Conservation (phyloP, 768 basidiomycete genomes). For the Asterophora parasitica region DNA sequence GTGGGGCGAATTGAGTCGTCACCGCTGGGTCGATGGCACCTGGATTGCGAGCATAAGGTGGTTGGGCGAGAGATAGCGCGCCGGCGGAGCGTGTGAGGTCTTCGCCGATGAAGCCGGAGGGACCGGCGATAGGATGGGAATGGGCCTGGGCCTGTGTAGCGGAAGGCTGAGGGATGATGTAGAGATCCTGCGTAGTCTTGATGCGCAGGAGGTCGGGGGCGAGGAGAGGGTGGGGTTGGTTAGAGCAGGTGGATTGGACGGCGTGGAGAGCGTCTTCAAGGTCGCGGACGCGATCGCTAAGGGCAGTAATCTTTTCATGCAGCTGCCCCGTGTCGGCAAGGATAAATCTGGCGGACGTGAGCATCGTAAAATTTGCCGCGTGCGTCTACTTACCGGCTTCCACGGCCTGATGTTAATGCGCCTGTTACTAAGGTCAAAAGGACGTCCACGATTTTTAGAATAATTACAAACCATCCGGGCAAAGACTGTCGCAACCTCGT, state of each 20-base stretch:
- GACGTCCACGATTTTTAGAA: conserved; percentile 4
- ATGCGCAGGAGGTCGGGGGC: conserved; percentile 54
- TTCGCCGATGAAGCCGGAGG: conserved; percentile 5
- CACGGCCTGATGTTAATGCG: conserved; percentile 56
- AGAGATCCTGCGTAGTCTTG: conserved; percentile 65
- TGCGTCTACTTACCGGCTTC: conserved; percentile 46
- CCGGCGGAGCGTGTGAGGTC: background rate
- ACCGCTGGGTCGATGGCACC: background rate
- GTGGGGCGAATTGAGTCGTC: conserved; percentile 15
- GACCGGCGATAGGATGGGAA: background rate
- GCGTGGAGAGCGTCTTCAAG: conserved; percentile 55
- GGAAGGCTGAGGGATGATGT: conserved; percentile 29
- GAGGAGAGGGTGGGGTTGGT: conserved; percentile 51
- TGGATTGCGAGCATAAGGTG: background rate
- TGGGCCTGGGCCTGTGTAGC: background rate
- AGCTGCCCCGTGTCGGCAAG: conserved; percentile 64
- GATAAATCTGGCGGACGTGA: conserved; percentile 43
- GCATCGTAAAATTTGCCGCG: background rate
- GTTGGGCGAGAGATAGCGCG: background rate
- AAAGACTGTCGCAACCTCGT: conserved; percentile 58
- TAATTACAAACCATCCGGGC: conserved; percentile 45
- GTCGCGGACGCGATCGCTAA: conserved; percentile 59
- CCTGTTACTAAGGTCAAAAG: conserved; percentile 28
- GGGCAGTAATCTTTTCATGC: conserved; percentile 56
- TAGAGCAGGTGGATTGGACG: conserved; percentile 35